Conservation (phyloP, 176 grass and related monocot genomes). For the Phoenix roebelenii region DNA sequence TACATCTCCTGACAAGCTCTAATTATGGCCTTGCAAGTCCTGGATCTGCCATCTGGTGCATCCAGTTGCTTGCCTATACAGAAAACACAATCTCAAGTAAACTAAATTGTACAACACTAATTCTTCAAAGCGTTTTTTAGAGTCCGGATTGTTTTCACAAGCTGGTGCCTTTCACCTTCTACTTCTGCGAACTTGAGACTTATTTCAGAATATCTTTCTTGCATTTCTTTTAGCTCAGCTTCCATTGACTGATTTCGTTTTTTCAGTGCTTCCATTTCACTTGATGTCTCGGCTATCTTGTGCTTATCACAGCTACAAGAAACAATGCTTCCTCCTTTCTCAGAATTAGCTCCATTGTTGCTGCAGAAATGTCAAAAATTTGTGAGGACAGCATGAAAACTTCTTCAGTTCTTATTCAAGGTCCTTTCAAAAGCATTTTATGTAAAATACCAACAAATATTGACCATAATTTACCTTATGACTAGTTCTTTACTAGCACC, state of each 20-base stretch:
- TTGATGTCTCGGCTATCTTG: slow-evolving; percentile 12
- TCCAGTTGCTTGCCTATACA: slow-evolving; percentile 84
- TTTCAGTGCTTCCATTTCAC: slow-evolving; percentile 45
- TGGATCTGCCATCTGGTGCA: slow-evolving; percentile 28
- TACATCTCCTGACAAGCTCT: slow-evolving; percentile 39
- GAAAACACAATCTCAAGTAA: slow-evolving; percentile 17
- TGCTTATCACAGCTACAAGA: background rate
- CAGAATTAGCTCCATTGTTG: slow-evolving; percentile 13
- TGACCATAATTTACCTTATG: slow-evolving; percentile 21
- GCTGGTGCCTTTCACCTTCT: slow-evolving; percentile 95
- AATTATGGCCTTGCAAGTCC: slow-evolving; percentile 43
- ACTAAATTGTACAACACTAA: slow-evolving; percentile 26
- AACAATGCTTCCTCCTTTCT: background rate
- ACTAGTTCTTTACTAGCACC: slow-evolving; percentile 22
- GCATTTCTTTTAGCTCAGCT: slow-evolving; percentile 82
- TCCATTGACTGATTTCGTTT: slow-evolving; percentile 63
- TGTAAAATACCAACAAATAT: too few species aligned
- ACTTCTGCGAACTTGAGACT: slow-evolving; percentile 93
- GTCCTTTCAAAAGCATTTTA: too few species aligned
- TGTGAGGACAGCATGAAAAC: background rate
- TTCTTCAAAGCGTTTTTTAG: slow-evolving; percentile 79
- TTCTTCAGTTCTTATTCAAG: too few species aligned
- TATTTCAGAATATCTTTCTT: slow-evolving; percentile 75
- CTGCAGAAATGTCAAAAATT: slow-evolving; percentile 19
- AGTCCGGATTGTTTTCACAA: slow-evolving; percentile 80